phyloP scores from a whole-genome alignment of 805 yeast species.

The Brettanomyces custersianus region DNA sequence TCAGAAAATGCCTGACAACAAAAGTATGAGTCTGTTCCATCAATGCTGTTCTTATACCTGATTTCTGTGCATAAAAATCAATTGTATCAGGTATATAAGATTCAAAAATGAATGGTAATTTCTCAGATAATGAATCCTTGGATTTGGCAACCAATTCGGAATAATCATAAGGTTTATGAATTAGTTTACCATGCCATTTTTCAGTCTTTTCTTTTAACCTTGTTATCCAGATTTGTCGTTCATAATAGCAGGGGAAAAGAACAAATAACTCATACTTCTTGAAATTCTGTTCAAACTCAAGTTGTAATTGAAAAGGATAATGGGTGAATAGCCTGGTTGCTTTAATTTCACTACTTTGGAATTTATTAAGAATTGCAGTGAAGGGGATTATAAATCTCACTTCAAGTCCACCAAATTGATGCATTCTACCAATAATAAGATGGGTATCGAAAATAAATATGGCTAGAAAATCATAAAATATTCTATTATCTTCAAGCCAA shows the following conservation, averaged over 20 bases:
- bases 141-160: constrained; percentile 13
- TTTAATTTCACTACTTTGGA: constrained; percentile 17
- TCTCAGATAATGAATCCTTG: no score
- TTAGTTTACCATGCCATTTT: constrained; percentile 23
- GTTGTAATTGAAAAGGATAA: constrained; percentile 29
- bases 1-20: constrained; percentile 4
- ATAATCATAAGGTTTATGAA: constrained; percentile 20
- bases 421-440: constrained; percentile 29
- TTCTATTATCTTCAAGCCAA: constrained; percentile 27
- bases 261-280: constrained; percentile 37
- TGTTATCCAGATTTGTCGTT: constrained; percentile 34
- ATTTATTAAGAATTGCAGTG: constrained; percentile 18
- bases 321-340: constrained; percentile 20
- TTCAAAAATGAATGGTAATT: not conserved
- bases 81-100: constrained; percentile 3
- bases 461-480: constrained; percentile 22
- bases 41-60: not conserved
- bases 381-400: constrained; percentile 43
- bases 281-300: constrained; percentile 36
- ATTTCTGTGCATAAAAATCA: constrained; percentile 3
- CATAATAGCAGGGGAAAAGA: constrained; percentile 24
- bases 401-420: constrained; percentile 17
- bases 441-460: constrained; percentile 43
- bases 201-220: constrained; percentile 8
- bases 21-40: not conserved